Conservation (phyloP, 768 basidiomycete genomes). For the Multifurca ochricompacta region DNA sequence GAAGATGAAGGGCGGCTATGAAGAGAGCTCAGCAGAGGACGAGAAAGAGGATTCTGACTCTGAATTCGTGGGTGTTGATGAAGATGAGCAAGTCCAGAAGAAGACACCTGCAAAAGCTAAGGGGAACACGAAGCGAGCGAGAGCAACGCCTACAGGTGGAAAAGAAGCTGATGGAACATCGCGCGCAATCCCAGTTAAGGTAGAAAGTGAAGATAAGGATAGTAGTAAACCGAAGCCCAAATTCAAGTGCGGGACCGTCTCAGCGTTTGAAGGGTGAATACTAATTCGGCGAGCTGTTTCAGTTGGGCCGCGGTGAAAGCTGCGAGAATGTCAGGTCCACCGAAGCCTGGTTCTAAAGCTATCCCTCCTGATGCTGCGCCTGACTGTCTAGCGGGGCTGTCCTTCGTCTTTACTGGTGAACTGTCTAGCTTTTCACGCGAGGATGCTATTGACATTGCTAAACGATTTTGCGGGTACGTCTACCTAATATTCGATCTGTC, state of each 20-base stretch:
- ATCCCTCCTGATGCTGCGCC: slow-evolving; percentile 67
- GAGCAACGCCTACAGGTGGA: background rate
- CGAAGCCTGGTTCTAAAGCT: slow-evolving; percentile 48
- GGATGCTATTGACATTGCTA: slow-evolving; percentile 79
- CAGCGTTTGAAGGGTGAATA: background rate
- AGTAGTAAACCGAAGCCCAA: slow-evolving; percentile 30
- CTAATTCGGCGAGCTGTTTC: background rate
- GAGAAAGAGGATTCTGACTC: slow-evolving; percentile 22
- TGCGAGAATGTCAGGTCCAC: slow-evolving; percentile 52
- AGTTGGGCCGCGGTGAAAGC: slow-evolving; percentile 51
- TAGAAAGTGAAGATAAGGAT: slow-evolving; percentile 12
- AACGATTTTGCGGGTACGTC: slow-evolving; percentile 84
- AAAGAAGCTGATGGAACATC: slow-evolving; percentile 15
- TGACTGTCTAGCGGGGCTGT: slow-evolving; percentile 75
- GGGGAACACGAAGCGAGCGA: slow-evolving; percentile 4
- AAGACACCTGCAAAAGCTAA: slow-evolving; percentile 20
- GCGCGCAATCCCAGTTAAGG: slow-evolving; percentile 15
- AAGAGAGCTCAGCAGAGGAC: slow-evolving; percentile 28
- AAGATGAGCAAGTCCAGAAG: slow-evolving; percentile 17
- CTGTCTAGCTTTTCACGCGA: slow-evolving; percentile 80
- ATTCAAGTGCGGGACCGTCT: slow-evolving; percentile 28
- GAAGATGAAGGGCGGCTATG: slow-evolving; percentile 29
- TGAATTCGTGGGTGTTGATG: slow-evolving; percentile 20
- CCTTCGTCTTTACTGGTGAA: slow-evolving; percentile 96
- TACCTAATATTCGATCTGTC: background rate